Conservation (phyloP, 495 filamentous ascomycete species). For the Aspergillus cavernicola region DNA sequence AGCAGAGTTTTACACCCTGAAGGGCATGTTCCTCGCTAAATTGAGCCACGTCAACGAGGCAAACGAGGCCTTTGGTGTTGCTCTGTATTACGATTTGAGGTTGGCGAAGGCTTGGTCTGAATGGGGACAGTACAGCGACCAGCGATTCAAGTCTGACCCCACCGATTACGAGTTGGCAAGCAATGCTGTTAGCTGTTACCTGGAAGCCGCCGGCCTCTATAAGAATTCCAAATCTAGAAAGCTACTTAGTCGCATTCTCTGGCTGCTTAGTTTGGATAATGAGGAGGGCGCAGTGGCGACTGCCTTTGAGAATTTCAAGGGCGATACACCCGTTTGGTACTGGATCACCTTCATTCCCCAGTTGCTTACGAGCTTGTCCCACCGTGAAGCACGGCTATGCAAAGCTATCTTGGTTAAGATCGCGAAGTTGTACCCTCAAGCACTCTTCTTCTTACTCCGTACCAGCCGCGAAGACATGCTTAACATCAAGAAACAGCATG, state of each 20-base stretch:
- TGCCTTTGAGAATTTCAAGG: slow-evolving; percentile 91
- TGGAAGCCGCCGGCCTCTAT: slow-evolving; percentile 92
- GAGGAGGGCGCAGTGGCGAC: slow-evolving; percentile 71
- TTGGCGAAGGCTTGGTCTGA: slow-evolving; percentile 98
- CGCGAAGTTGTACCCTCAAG: slow-evolving; percentile 90
- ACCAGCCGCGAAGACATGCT: slow-evolving; percentile 95
- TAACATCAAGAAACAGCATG: slow-evolving; percentile 82
- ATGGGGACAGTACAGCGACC: slow-evolving; percentile 98
- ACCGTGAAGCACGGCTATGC: slow-evolving; percentile 85
- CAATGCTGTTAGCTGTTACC: slow-evolving; percentile 91
- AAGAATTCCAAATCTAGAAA: slow-evolving; percentile 97
- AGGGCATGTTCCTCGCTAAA: slow-evolving; percentile 99
- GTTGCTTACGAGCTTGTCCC: slow-evolving; percentile 79
- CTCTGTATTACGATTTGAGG: slow-evolving; percentile 90
- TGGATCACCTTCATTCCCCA: slow-evolving; percentile 99
- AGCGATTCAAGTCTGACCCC: slow-evolving; percentile 86
- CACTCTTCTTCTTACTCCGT: slow-evolving; percentile 88
- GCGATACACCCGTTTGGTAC: slow-evolving; percentile 95
- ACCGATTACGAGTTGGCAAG: slow-evolving; percentile 73
- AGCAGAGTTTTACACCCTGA: slow-evolving; percentile 97
- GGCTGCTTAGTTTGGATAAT: slow-evolving; percentile 93
- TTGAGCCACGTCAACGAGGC: slow-evolving; percentile 83
- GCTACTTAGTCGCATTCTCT: slow-evolving; percentile 88
- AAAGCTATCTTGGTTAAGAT: slow-evolving; percentile 84
- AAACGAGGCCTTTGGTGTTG: slow-evolving; percentile 89